Evolutionary conservation across 2,329 filamentous ascomycete genomes (phyloP).

Genomic region (Sordariomycetes sp.): DNA sequence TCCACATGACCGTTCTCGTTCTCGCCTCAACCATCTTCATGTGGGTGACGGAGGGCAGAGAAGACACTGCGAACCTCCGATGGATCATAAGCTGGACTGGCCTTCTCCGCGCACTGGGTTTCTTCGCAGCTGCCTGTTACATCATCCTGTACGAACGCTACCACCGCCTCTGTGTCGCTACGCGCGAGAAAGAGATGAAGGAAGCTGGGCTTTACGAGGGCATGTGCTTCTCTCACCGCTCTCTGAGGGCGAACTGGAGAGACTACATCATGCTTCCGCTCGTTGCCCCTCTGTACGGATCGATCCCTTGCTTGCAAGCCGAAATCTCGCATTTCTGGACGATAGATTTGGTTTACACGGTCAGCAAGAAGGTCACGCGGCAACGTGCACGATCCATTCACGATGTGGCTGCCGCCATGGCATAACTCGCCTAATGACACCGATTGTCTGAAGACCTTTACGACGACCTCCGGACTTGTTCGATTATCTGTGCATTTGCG

Average conservation of each 20-base stretch:
- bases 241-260: constrained; percentile 43
- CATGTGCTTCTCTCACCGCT: constrained; percentile 56
- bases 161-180: constrained; percentile 50
- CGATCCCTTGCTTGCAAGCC: constrained; percentile 58
- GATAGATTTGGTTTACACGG: constrained; percentile 58
- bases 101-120: constrained; percentile 49
- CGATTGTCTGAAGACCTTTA: too few relatives aligned
- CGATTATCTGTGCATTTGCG: not conserved
- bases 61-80: constrained; percentile 41
- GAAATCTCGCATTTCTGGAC: constrained; percentile 64
- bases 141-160: constrained; percentile 60
- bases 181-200: constrained; percentile 57
- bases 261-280: constrained; percentile 60
- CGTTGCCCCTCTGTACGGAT: constrained; percentile 59
- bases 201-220: constrained; percentile 53
- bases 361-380: constrained; percentile 59
- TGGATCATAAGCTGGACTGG: constrained; percentile 55
- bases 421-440: too few relatives aligned
- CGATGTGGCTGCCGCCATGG: constrained; percentile 29
- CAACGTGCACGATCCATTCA: constrained; percentile 35
- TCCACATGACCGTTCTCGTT: constrained; percentile 57
- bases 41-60: constrained; percentile 38
- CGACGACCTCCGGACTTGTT: not conserved
- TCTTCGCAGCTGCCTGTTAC: constrained; percentile 53
- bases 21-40: constrained; percentile 53